These are phyloP conservation scores for Botrytis cinerea DNA, from an alignment of 2,329 filamentous ascomycete genomes.

Conservation along the genomic window DNA sequence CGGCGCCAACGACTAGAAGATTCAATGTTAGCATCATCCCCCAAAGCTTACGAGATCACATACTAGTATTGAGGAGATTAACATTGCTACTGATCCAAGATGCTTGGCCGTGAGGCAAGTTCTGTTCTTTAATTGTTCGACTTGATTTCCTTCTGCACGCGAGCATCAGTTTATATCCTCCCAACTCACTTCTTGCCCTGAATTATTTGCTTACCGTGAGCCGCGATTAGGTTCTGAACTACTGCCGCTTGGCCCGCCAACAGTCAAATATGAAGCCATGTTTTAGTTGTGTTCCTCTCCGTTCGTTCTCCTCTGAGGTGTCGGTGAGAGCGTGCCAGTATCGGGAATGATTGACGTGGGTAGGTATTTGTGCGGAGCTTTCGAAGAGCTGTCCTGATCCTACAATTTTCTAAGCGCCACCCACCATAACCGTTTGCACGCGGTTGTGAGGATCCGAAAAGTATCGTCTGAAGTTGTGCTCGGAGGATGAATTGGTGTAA, in stretches of 20 bases:
- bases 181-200: neutral
- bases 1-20: constrained; percentile 81
- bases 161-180: constrained; percentile 13
- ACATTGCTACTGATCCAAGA: constrained; percentile 89
- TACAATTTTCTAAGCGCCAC: neutral
- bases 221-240: constrained; percentile 36
- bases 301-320: neutral
- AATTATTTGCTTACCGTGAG: constrained; percentile 29
- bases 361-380: constrained; percentile 10
- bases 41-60: constrained; percentile 37
- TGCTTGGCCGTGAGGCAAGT: constrained; percentile 66
- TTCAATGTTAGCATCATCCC: constrained; percentile 32
- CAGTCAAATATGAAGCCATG: constrained; percentile 39
- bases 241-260: constrained; percentile 32
- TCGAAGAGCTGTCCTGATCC: constrained; percentile 15
- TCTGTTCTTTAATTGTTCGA: constrained; percentile 65
- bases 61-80: constrained; percentile 96
- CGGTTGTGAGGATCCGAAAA: neutral
- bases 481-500: neutral
- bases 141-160: constrained; percentile 35
- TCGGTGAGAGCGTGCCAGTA: neutral
- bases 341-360: neutral
- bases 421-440: constrained; percentile 11
- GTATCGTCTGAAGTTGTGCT: constrained; percentile 6
- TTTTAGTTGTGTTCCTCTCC: neutral